Percentiles rank a stretch among this genome's conserved stretches.
Evolutionary conservation across 768 basidiomycete species (phyloP).

Genomic region (Lepiota subincarnata): DNA sequence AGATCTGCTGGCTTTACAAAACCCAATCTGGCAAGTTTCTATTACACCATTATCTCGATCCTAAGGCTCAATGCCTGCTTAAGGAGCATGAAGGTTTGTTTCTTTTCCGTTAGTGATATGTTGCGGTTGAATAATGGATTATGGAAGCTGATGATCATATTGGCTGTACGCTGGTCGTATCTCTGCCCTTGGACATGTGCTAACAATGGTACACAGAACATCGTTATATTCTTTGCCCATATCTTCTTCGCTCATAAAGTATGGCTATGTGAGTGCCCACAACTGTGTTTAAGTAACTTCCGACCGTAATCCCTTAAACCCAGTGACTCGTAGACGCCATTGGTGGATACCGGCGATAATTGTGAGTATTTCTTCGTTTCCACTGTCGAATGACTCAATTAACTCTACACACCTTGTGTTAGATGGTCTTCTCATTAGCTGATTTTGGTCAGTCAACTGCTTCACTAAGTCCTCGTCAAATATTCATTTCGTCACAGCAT

Average conservation of each 20-base stretch:
- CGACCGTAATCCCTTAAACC: no score
- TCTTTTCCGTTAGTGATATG: neutral
- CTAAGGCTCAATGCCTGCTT: neutral
- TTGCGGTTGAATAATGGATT: no score
- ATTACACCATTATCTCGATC: neutral
- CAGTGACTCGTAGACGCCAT: neutral
- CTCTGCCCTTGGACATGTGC: no score
- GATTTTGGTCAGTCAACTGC: neutral
- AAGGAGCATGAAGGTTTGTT: slow-evolving; percentile 4
- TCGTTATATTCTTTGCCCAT: no score
- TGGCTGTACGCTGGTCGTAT: no score
- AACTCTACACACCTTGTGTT: no score
- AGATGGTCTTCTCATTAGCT: slow-evolving; percentile 1
- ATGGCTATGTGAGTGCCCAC: no score
- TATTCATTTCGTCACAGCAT: neutral
- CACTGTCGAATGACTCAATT: neutral
- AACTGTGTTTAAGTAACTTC: no score
- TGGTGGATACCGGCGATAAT: slow-evolving; percentile 2
- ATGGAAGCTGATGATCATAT: no score
- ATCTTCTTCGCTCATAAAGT: no score
- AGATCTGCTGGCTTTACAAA: neutral
- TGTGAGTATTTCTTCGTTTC: neutral
- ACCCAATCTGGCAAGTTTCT: neutral
- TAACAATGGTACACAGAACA: no score
- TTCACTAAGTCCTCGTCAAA: neutral